These are phyloP conservation scores for Scheffersomyces titani DNA, from an alignment of 1,139 yeast species.

Conservation along the genomic window DNA sequence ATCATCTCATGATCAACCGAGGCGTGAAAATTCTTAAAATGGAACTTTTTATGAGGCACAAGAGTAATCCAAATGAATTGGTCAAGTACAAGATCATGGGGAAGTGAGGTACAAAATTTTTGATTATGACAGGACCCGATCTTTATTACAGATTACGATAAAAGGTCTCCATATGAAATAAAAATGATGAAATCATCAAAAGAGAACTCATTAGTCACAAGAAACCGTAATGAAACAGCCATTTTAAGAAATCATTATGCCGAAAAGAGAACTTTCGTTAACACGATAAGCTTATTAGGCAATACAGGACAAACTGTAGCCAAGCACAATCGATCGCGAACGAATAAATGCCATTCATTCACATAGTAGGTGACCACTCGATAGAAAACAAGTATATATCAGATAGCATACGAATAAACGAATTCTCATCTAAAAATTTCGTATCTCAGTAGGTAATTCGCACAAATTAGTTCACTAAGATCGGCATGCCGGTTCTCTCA, in stretches of 20 bases:
- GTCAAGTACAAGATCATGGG: conserved; percentile 4
- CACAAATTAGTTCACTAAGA: neutral
- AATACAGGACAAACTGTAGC: neutral
- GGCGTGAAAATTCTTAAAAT: conserved; percentile 26
- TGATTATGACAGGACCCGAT: neutral
- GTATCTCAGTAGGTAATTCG: neutral
- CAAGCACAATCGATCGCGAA: neutral
- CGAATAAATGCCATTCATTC: neutral
- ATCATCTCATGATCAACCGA: conserved; percentile 31
- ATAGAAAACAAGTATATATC: neutral
- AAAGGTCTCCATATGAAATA: neutral
- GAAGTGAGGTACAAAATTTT: too few species aligned
- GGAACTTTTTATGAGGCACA: neutral
- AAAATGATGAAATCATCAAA: neutral
- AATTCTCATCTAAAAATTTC: too few species aligned
- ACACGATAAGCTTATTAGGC: neutral
- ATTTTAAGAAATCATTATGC: neutral
- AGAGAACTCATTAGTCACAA: neutral
- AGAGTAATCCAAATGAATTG: neutral
- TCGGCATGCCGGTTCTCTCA: neutral
- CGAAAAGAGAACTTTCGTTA: neutral
- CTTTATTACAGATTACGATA: neutral
- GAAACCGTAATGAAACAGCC: neutral
- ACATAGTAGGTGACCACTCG: neutral
- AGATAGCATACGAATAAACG: neutral